Evolutionary conservation across 2,329 filamentous ascomycete genomes (phyloP), one percentile per base, ranked within the genome.

Genomic region (Thielaviopsis punctulata): DNA sequence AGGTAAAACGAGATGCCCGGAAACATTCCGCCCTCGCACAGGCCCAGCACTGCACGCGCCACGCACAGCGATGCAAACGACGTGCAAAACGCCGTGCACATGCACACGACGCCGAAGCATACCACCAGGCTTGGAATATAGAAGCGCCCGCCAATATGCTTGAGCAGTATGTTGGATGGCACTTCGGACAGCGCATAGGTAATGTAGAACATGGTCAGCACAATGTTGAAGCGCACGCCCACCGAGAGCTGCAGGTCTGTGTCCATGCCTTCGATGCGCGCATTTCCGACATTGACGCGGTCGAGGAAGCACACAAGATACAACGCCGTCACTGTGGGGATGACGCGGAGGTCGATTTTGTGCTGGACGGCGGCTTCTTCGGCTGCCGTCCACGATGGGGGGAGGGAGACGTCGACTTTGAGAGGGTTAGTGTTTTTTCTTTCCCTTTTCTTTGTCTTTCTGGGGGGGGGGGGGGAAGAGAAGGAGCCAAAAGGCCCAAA

Each of bases 231-330:
- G 12, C 69, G 68, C 49, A 68, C 63, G n/a, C 70, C 55, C 13
- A 15, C 22, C 6, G 13, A 69, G 10, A 78, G 67, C 4, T 70
- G 56, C 2, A 79, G 63, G 25, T 77, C 74, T 12, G 62, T 59
- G 1, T 57, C 62, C 66, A 79, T 66, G 18, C 75, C 75, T 55
- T 75, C 70, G 51, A 78, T 76, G 44, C 72, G 67, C 2, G 74
- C 75, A 61, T 77, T 77, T 55, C 75, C 82, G 36, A 85, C 78
- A 60, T 85, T 86, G n/a, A 80, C 83, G 43, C 82, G 73, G 62
- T 85, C 82, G 48, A 75, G 68, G 55, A 73, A 74, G 1, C 72
- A 75, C 13, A 76, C 62, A 56, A 77, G 63, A 58, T 77, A 77
- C 12, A 77, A 61, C 7, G 73, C 58, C 1, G 73, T 76, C 10